Percentiles rank a stretch among this genome's conserved stretches.
These are phyloP conservation scores for Diaporthe australafricana DNA, from an alignment of 2,329 filamentous ascomycete genomes.

Conservation along the genomic window DNA sequence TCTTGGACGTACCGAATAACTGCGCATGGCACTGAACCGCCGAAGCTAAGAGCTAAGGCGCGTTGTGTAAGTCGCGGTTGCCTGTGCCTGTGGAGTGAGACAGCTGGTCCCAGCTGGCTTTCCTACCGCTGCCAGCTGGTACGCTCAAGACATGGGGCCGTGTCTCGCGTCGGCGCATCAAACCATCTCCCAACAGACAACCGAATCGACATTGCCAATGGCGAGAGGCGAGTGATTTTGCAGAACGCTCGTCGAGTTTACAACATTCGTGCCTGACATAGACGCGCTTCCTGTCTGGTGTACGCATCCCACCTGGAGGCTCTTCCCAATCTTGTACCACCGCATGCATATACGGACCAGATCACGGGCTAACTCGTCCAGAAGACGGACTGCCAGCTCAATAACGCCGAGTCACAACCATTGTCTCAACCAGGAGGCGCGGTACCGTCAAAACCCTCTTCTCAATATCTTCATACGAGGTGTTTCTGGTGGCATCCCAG, in stretches of 20 bases:
- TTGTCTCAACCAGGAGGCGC: background rate
- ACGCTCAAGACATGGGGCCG: background rate
- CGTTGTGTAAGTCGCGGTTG: no score
- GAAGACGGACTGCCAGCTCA: background rate
- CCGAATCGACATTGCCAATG: background rate
- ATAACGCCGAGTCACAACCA: background rate
- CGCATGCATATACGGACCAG: background rate
- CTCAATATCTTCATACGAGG: background rate
- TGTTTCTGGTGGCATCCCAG: conserved; percentile 7
- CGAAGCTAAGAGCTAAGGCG: no score
- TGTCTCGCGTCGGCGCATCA: no score
- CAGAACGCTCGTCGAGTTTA: background rate
- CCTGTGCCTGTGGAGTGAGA: no score
- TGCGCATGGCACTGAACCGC: background rate
- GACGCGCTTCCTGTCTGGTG: background rate
- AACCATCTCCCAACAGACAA: background rate
- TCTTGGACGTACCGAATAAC: background rate
- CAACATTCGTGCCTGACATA: background rate
- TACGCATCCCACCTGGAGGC: background rate
- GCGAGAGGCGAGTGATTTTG: background rate
- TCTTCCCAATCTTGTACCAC: background rate
- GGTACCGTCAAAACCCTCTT: background rate
- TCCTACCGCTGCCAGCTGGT: background rate
- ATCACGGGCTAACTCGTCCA: background rate
- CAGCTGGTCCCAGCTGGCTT: background rate